phyloP scores from a whole-genome alignment of 495 filamentous ascomycete species.

The Penicillium herquei region DNA sequence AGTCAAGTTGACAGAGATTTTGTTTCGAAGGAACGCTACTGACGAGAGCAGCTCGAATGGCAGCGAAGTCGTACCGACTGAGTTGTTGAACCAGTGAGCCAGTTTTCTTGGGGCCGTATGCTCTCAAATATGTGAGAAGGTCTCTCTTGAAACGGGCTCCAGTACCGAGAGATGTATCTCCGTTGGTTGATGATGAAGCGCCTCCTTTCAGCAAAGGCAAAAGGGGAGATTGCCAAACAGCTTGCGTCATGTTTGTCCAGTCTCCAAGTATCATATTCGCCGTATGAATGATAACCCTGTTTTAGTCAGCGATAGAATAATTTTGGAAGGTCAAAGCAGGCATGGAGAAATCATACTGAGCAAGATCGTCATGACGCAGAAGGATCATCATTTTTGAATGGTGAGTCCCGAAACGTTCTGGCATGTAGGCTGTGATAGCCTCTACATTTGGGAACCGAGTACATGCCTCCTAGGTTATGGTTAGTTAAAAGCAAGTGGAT shows the following conservation, averaged over 20 bases:
- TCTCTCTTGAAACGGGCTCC: conserved; percentile 75
- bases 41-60: conserved; percentile 69
- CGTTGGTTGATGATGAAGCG: conserved; percentile 2
- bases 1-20: conserved; percentile 33
- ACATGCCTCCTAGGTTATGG: conserved; percentile 50
- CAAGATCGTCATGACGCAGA: conserved; percentile 70
- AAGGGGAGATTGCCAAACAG: conserved; percentile 74
- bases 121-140: conserved; percentile 67
- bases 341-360: conserved; percentile 49
- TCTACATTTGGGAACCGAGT: conserved; percentile 64
- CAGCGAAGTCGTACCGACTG: conserved; percentile 64
- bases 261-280: conserved; percentile 85
- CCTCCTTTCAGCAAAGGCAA: conserved; percentile 51
- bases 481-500: no score
- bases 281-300: conserved; percentile 75
- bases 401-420: conserved; percentile 86
- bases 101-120: conserved; percentile 60
- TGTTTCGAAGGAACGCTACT: conserved; percentile 73
- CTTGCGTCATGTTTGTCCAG: conserved; percentile 87
- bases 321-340: background rate
- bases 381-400: conserved; percentile 86
- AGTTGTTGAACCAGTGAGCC: conserved; percentile 56
- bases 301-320: conserved; percentile 2
- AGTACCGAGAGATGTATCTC: conserved; percentile 43
- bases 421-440: conserved; percentile 74